Base-by-base conservation (phyloP, 768 basidiomycete species). In the Hericium rajendrae region DNA sequence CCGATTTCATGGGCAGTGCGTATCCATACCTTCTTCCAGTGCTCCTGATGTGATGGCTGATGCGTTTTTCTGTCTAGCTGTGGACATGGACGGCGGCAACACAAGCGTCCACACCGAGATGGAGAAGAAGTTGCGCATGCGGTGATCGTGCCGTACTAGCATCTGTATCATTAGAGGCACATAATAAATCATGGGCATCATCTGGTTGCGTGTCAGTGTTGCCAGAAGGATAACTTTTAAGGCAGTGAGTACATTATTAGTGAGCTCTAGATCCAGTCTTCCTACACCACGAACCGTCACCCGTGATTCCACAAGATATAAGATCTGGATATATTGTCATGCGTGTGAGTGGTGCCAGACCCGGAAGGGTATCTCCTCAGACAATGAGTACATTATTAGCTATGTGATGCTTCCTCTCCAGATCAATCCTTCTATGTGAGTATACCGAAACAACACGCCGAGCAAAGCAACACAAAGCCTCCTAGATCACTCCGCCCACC, bases 1-100 rank as follows among this genome's bases (percentile, higher is more conserved):
- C 73, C 2, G 95, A 98, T 67, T 78, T 95, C 63, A 89, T 97
- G 76, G 75, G 79, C 40, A 85, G 93, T 84, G 64, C 48, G 81
- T 71, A 39, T 48, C 51, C 6, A 4, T 28, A 16, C 24, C 38
- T 39, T 46, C 22, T 24, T 20, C 18, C 2, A 16, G 39, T n/a
- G 1, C 57, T 24, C 57, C 51, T n/a, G 9, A 16, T 18, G 11
- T 54, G 40, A 20, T 12, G 6, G 39, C 24, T 24, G 22, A 51
- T 9, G 46, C 38, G 49, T 40, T 41, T 40, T 16, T 4, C 41
- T 38, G 32, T 32, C 18, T 48, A 40, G 18, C 61, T 75, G 76
- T 68, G 32, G 57, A 63, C 18, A 69, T 71, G 48, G 54, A 66
- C 40, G 60, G 63, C 9, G 66, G 69, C 24, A 66, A 72, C 46